Conservation (phyloP, 169 alveolate species). For the Eimeria tenella region DNA sequence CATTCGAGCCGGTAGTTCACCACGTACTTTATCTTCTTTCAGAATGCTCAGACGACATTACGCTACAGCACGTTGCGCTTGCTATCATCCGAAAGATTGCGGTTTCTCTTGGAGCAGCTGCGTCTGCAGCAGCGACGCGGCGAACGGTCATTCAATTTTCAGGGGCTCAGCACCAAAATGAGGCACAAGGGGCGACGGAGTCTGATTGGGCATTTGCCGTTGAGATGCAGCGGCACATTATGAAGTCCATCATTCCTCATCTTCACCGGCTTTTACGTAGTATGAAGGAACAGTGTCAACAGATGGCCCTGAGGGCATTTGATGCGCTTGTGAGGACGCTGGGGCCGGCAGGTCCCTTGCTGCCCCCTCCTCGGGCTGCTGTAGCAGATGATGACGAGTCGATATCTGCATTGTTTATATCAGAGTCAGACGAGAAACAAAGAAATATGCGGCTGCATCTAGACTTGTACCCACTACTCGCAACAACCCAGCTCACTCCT, state of each 20-base stretch:
- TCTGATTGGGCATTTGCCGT: slow-evolving; percentile 39
- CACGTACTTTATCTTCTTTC: slow-evolving; percentile 68
- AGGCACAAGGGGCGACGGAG: background rate
- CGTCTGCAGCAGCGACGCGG: slow-evolving; percentile 57
- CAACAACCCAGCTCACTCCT: slow-evolving; percentile 42
- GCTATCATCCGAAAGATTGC: slow-evolving; percentile 42
- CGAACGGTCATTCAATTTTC: slow-evolving; percentile 6
- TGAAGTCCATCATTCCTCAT: slow-evolving; percentile 55
- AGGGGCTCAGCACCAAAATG: background rate
- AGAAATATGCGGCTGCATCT: slow-evolving; percentile 55
- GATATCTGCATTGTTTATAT: slow-evolving; percentile 3
- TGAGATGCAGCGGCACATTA: slow-evolving; percentile 32
- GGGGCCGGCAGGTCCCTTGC: slow-evolving; percentile 70
- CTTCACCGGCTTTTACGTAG: slow-evolving; percentile 40
- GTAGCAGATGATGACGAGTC: background rate
- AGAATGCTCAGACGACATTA: slow-evolving; percentile 49
- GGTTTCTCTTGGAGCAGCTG: slow-evolving; percentile 59
- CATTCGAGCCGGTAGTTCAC: slow-evolving; percentile 52
- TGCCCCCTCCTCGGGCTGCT: slow-evolving; percentile 35
- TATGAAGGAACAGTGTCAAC: slow-evolving; percentile 23
- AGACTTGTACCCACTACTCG: slow-evolving; percentile 53
- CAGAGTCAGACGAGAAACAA: slow-evolving; percentile 54
- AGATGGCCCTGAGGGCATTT: slow-evolving; percentile 50
- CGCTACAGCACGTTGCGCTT: slow-evolving; percentile 76
- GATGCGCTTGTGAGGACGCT: slow-evolving; percentile 43